A percentile compares a stretch with the other conserved stretches of the same genome.
Evolutionary conservation across 495 filamentous ascomycete species (phyloP).

Genomic region (Physcia stellaris): DNA sequence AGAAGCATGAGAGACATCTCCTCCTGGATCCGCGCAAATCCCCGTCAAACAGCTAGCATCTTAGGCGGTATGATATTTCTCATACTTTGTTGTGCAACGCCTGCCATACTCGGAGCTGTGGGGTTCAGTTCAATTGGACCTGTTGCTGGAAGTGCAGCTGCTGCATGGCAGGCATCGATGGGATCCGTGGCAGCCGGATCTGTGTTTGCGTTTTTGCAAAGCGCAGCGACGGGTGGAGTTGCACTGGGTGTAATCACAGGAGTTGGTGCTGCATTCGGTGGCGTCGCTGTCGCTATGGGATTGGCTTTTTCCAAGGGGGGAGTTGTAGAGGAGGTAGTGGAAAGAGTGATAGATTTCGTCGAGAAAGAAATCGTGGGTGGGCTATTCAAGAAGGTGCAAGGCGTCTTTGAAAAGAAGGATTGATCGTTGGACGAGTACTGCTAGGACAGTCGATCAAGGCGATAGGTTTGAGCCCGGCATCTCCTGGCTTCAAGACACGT

Average conservation of each 20-base stretch:
- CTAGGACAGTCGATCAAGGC: too few relatives aligned
- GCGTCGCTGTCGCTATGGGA: background rate
- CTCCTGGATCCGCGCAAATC: constrained; percentile 3
- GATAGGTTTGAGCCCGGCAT: too few relatives aligned
- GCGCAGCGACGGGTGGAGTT: constrained; percentile 11
- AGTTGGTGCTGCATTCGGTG: background rate
- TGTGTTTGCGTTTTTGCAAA: constrained; percentile 8
- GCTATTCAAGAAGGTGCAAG: too few relatives aligned
- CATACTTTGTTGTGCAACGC: background rate
- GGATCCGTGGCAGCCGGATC: constrained; percentile 5
- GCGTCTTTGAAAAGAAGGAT: too few relatives aligned
- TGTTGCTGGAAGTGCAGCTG: constrained; percentile 3
- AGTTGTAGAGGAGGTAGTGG: background rate
- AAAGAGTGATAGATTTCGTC: too few relatives aligned
- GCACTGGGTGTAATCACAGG: constrained; percentile 11
- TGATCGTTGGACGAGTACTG: too few relatives aligned
- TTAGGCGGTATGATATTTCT: background rate
- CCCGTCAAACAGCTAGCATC: background rate
- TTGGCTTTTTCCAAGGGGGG: background rate
- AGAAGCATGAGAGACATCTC: background rate
- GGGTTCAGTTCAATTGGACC: constrained; percentile 5
- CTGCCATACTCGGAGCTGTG: constrained; percentile 1
- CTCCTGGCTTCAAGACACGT: too few relatives aligned
- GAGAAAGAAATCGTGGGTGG: too few relatives aligned
- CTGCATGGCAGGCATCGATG: constrained; percentile 9